Percentiles rank a stretch among this genome's conserved stretches.
phyloP scores from a whole-genome alignment of 108 stramenopile genomes.

The Chaetoceros tenuissimus region DNA sequence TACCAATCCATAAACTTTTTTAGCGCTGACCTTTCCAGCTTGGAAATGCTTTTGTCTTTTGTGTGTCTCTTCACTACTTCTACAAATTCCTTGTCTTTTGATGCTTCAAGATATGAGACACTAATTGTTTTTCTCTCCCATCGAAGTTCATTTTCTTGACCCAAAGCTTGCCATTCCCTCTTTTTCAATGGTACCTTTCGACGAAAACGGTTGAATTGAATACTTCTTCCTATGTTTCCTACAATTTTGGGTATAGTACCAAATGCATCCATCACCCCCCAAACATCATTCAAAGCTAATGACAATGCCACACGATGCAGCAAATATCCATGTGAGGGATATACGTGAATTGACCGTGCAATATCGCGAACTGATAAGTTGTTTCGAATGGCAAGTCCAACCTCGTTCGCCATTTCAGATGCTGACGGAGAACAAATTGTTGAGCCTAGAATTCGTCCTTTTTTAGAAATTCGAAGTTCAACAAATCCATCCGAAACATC shows the following conservation, averaged over 20 bases:
- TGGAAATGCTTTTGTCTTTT: not conserved
- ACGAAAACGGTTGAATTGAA: not conserved
- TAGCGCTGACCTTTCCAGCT: not conserved
- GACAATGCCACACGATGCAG: slow-evolving; percentile 31
- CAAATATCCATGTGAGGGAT: slow-evolving; percentile 45
- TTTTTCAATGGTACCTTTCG: not conserved
- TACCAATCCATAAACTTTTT: not conserved
- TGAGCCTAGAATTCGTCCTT: slow-evolving; percentile 25
- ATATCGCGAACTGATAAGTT: slow-evolving; percentile 18
- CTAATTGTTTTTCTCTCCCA: not conserved
- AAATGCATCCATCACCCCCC: slow-evolving; percentile 23
- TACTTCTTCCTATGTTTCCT: not conserved
- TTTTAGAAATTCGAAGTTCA: slow-evolving; percentile 23
- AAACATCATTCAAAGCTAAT: slow-evolving; percentile 15
- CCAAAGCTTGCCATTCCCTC: not conserved
- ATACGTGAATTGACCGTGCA: slow-evolving; percentile 25
- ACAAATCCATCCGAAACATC: slow-evolving; percentile 17
- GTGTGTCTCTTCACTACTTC: not conserved
- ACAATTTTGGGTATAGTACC: slow-evolving; percentile 9
- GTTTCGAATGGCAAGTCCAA: slow-evolving; percentile 24
- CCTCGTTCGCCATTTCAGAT: slow-evolving; percentile 37
- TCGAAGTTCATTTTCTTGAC: not conserved
- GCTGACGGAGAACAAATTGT: slow-evolving; percentile 31
- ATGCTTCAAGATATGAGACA: not conserved
- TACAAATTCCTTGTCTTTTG: not conserved